phyloP scores from a whole-genome alignment of 768 basidiomycete species.

The Kwoniella mangroviensis region DNA sequence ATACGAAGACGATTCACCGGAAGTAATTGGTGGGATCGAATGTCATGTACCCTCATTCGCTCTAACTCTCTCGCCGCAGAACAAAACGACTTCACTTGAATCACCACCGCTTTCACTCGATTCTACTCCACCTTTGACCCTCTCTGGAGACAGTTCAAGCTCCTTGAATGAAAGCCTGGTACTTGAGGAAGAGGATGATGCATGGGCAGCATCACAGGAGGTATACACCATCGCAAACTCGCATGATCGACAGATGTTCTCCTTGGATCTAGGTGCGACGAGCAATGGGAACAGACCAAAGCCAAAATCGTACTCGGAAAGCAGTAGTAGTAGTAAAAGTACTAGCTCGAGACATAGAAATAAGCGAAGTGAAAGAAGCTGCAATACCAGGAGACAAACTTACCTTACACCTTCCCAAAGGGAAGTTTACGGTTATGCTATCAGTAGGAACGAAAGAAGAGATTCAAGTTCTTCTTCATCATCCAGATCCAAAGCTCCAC shows the following conservation, averaged over 20 bases:
- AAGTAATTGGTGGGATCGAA: conserved; percentile 13
- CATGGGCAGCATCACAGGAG: neutral
- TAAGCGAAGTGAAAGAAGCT: neutral
- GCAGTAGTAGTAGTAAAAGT: neutral
- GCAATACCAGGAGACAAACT: neutral
- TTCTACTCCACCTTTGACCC: neutral
- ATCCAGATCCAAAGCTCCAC: neutral
- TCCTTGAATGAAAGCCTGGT: neutral
- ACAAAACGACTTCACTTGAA: neutral
- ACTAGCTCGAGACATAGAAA: neutral
- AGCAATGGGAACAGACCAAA: conserved; percentile 8
- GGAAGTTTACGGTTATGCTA: neutral
- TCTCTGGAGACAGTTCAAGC: neutral
- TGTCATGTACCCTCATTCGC: conserved; percentile 6
- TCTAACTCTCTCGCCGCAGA: neutral
- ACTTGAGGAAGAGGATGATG: neutral
- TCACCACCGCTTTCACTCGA: neutral
- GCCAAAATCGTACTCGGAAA: neutral
- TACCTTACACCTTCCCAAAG: conserved; percentile 5
- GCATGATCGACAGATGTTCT: neutral
- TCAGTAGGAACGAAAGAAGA: neutral
- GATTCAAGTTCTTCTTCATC: neutral
- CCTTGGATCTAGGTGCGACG: conserved; percentile 2
- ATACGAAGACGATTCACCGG: neutral
- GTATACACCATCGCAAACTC: neutral